These are phyloP conservation scores for Eimeria maxima DNA, from an alignment of 169 alveolate genomes.

Conservation along the genomic window DNA sequence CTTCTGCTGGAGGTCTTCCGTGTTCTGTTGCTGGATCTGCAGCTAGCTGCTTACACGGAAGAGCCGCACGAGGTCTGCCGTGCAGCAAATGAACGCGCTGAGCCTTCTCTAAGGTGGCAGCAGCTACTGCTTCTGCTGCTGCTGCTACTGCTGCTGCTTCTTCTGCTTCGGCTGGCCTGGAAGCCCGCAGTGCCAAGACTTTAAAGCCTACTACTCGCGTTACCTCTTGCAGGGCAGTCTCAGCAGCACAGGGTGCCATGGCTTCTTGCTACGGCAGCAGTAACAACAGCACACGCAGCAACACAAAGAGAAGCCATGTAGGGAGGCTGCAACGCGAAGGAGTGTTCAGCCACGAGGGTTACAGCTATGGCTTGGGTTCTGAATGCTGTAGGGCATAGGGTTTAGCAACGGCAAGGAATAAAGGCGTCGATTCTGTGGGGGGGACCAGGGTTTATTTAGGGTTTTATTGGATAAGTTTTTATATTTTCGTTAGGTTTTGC, in stretches of 20 bases:
- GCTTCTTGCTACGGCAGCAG: slow-evolving; percentile 48
- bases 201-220: slow-evolving; percentile 33
- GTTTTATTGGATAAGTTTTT: not conserved
- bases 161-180: slow-evolving; percentile 37
- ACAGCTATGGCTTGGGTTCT: not conserved
- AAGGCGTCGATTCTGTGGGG: not conserved
- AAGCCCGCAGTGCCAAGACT: slow-evolving; percentile 63
- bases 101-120: slow-evolving; percentile 3
- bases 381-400: not conserved
- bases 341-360: not conserved
- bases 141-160: slow-evolving; percentile 58
- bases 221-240: slow-evolving; percentile 20
- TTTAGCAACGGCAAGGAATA: not conserved
- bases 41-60: not conserved
- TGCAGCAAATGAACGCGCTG: slow-evolving; percentile 46
- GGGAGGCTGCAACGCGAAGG: not conserved
- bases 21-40: not conserved
- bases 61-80: slow-evolving; percentile 25
- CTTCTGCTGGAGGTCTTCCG: not conserved
- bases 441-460: not conserved
- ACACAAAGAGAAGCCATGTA: not conserved
- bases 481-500: not conserved
- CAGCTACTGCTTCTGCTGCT: not conserved
- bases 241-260: not conserved
- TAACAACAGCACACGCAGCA: slow-evolving; percentile 19